phyloP scores from a whole-genome alignment of 2,329 filamentous ascomycete species.

The Trichoderma sp. region DNA sequence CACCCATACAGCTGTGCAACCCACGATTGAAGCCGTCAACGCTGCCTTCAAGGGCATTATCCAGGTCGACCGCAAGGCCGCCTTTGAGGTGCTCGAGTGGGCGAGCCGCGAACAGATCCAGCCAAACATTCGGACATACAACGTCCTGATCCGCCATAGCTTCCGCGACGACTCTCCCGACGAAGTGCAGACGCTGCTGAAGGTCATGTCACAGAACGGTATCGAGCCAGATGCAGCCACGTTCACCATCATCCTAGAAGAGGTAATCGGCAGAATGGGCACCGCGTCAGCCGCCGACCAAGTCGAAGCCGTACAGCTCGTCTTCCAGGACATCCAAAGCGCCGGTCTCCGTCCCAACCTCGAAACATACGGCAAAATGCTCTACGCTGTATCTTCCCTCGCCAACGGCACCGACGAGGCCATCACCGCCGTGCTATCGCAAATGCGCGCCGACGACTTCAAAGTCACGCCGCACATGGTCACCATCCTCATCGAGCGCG shows the following conservation, averaged over 20 bases:
- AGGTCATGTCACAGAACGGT: conserved; percentile 57
- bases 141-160: conserved; percentile 65
- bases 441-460: conserved; percentile 59
- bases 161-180: conserved; percentile 51
- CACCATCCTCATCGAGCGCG: conserved; percentile 70
- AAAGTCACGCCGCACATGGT: conserved; percentile 66
- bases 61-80: conserved; percentile 48
- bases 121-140: conserved; percentile 64
- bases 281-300: conserved; percentile 50
- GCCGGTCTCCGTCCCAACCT: conserved; percentile 60
- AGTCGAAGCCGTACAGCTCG: conserved; percentile 49
- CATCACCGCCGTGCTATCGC: conserved; percentile 60
- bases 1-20: conserved; percentile 51
- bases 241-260: conserved; percentile 71
- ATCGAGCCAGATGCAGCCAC: conserved; percentile 67
- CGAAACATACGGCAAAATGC: conserved; percentile 68
- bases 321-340: conserved; percentile 60
- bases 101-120: conserved; percentile 56
- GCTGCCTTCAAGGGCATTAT: conserved; percentile 67
- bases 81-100: conserved; percentile 59
- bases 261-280: conserved; percentile 48
- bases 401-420: conserved; percentile 46
- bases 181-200: conserved; percentile 55
- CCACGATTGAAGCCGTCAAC: conserved; percentile 67
- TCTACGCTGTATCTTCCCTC: conserved; percentile 51